phyloP scores from a whole-genome alignment of 176 grass and related monocot genomes.

The Oryza nivara region DNA sequence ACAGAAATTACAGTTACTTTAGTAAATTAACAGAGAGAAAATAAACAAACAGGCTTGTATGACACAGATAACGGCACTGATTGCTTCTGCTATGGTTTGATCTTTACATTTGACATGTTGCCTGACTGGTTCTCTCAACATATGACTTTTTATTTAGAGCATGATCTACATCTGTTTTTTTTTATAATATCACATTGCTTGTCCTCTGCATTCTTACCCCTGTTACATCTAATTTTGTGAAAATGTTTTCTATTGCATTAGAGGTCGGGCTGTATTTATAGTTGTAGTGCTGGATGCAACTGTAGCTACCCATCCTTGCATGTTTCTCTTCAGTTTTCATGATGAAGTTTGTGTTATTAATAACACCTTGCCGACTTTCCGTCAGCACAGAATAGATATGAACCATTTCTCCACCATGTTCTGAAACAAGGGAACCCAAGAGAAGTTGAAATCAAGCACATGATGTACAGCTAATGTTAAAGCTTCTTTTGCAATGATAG shows the following conservation, averaged over 20 bases:
- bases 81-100: background rate
- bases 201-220: background rate
- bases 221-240: background rate
- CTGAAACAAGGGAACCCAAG: conserved; percentile 5
- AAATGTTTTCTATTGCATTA: background rate
- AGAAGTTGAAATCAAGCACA: conserved; percentile 18
- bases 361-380: background rate
- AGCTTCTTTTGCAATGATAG: conserved; percentile 12
- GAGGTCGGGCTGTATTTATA: background rate
- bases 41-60: background rate
- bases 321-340: conserved; percentile 7
- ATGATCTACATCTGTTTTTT: background rate
- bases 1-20: background rate
- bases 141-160: background rate
- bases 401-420: background rate
- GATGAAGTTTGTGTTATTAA: conserved; percentile 17
- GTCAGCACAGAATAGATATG: background rate
- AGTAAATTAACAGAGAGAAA: background rate
- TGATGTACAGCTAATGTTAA: conserved; percentile 12
- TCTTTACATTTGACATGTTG: background rate
- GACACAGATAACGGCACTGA: background rate
- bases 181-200: background rate
- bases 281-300: background rate
- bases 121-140: background rate
- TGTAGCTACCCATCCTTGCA: background rate